Base-by-base conservation (phyloP, 2,329 filamentous ascomycete genomes). In the Penicillium fuscoglaucum region DNA sequence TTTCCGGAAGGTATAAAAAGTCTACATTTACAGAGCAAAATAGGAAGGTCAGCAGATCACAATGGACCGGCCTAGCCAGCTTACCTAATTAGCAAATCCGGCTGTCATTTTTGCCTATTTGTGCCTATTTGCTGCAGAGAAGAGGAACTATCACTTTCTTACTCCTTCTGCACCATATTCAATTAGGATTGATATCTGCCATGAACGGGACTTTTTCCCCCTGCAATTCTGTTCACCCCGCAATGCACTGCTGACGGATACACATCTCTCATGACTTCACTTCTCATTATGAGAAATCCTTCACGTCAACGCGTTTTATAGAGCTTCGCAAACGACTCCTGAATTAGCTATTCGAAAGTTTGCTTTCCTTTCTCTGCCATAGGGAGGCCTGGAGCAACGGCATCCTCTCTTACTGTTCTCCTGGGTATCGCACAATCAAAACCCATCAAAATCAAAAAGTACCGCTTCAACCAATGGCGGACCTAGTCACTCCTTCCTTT, bases 241-340 rank as follows among this genome's bases (percentile, higher is more conserved):
- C 31, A 56, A 56, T 56, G 46, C 53, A 45, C 39, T 56, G 29
- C 53, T 56, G 47, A 56, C 54, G 29, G 19, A n/a, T 29, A 37
- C 40, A 28, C 40, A 33, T 41, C 46, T 41, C 45, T 56, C 6
- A 35, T 41, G 50, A 47, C 43, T 29, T 29, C 39, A 44, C 26
- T 56, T 56, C 54, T 45, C 54, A 56, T 24, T 39, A 56, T 56
- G 54, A 56, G 54, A 56, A 56, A 31, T 48, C 52, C 31, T 54
- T 6, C 50, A 52, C n/a, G n/a, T 33, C 21, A 28, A 43, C 40
- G 26, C 29, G 15, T 44, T 35, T 29, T 26, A 55, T 45, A 55
- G 24, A 56, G 33, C 29, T 35, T 46, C 26, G 15, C 43, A 37
- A 46, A 37, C 31, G 9, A 53, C 43, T 21, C 6, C 52, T 54